Conservation (phyloP, 2,329 filamentous ascomycete genomes). For the Diaporthe amygdali region DNA sequence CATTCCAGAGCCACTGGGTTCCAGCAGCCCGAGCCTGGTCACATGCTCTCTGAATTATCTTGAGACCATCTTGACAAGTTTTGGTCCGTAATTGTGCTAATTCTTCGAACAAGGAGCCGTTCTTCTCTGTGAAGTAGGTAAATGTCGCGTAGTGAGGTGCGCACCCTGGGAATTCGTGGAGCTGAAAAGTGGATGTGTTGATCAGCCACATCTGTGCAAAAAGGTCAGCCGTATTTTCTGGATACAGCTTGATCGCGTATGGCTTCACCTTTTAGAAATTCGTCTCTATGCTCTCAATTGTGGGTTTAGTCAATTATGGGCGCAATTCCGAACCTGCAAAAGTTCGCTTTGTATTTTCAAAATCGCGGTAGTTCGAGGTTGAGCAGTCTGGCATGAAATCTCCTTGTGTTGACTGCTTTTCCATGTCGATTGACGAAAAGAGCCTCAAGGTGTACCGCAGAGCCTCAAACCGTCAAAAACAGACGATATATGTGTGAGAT, state of each 20-base stretch:
- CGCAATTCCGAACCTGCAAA: too few relatives aligned
- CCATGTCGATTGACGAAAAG: too few relatives aligned
- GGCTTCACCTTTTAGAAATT: background rate
- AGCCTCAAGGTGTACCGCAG: background rate
- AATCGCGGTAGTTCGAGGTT: background rate
- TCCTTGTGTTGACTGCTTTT: background rate
- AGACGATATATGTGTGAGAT: too few relatives aligned
- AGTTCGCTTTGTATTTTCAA: background rate
- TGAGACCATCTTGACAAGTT: background rate
- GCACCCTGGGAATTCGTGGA: background rate
- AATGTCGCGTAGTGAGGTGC: background rate
- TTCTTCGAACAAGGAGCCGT: background rate
- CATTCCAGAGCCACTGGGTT: conserved; percentile 1
- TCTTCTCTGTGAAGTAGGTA: background rate
- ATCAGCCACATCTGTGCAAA: background rate
- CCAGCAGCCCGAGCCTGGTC: background rate
- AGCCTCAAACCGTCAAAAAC: too few relatives aligned
- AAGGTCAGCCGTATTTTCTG: background rate
- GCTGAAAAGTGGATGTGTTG: background rate
- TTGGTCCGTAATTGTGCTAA: background rate
- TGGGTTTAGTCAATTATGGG: background rate
- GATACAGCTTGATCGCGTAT: background rate
- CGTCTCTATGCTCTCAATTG: too few relatives aligned
- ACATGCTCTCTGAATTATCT: background rate
- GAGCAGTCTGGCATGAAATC: background rate